A percentile compares a stretch with the other conserved stretches of the same genome.
phyloP scores from a whole-genome alignment of 306 rosid genomes.

The Prunus armeniaca region DNA sequence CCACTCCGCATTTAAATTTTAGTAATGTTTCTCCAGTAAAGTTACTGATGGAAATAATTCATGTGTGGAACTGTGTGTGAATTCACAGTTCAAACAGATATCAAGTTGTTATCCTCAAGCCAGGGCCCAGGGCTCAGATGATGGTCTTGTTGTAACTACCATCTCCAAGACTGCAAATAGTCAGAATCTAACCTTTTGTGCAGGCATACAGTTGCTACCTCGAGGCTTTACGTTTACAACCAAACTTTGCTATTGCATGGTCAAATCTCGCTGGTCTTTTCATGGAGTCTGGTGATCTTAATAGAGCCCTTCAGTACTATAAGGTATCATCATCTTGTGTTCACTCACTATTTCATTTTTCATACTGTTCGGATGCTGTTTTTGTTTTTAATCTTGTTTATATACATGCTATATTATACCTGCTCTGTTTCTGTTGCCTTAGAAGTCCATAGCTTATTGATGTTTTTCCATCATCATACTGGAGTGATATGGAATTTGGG shows the following conservation, averaged over 20 bases:
- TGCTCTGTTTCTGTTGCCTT: not conserved
- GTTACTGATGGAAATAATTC: slow-evolving; percentile 81
- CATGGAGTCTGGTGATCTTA: slow-evolving; percentile 98
- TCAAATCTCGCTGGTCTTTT: slow-evolving; percentile 99
- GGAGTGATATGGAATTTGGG: not conserved
- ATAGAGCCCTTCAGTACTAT: slow-evolving; percentile 93
- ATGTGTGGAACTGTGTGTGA: slow-evolving; percentile 73
- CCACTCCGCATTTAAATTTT: slow-evolving; percentile 53
- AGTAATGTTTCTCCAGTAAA: slow-evolving; percentile 47
- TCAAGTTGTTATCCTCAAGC: slow-evolving; percentile 78
- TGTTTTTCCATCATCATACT: not conserved
- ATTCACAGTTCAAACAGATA: slow-evolving; percentile 68
- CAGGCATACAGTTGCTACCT: slow-evolving; percentile 99
- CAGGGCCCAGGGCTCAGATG: slow-evolving; percentile 87
- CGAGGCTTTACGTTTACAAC: slow-evolving; percentile 95
- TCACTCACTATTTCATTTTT: slow-evolving; percentile 1
- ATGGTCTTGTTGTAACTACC: slow-evolving; percentile 86
- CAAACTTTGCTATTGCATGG: slow-evolving; percentile 97
- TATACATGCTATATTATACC: not conserved
- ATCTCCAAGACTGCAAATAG: slow-evolving; percentile 85
- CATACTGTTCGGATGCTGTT: not conserved
- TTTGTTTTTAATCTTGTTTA: not conserved
- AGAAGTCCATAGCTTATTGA: not conserved
- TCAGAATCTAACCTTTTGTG: slow-evolving; percentile 94
- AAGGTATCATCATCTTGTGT: slow-evolving; percentile 47